Base-by-base conservation (phyloP, 2,329 filamentous ascomycete species). In the Pleoardoris graminearum region DNA sequence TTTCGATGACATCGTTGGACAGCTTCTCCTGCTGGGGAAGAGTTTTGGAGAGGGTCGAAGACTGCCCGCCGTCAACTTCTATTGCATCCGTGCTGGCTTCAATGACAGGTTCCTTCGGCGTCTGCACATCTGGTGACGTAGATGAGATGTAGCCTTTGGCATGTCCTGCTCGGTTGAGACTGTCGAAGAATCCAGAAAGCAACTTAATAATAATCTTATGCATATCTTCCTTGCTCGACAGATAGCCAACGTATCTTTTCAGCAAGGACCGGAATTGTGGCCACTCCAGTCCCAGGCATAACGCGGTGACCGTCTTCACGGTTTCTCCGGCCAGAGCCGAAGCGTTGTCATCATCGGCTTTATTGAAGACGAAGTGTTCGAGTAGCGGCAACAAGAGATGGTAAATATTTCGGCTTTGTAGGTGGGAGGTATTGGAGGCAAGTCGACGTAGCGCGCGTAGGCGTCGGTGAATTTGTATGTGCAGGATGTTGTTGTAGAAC, bases 401-500 rank as follows among this genome's bases (percentile, higher is more conserved):
- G 53, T 87, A 86, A 57, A 96, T 81, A 65, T 96, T 96, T 47
- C 85, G 85, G 64, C 90, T 89, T 55, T 82, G 82, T 53, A 99
- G 78, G 43, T 84, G 80, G 11, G 83, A 80, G 50, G 90, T 89
- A 57, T 88, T 87, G 7, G 81, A 77, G 50, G 89, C 86, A 11
- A 99, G 79, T 51, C 90, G 82, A 53, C 89, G 86, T 32, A 99
- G 78, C 2, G 94, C 92, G 61, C 92, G 88, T 48, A 95, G 80
- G 65, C 96, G 89, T 58, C 90, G 86, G 54, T 94, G 87, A 30
- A 91, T 87, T 46, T 96, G 91, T 42, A 96, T 93, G 66, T 94
- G 92, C 30, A 97, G 78, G 38, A 97, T 85, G 63, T 97, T 96
- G 72, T 84, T 89, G 78, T 97, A 99, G 77, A 99, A 97, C 0